A percentile compares a stretch with the other conserved stretches of the same genome.
Evolutionary conservation across 2,329 filamentous ascomycete genomes (phyloP).

Genomic region (Stagonosporopsis tanaceti): DNA sequence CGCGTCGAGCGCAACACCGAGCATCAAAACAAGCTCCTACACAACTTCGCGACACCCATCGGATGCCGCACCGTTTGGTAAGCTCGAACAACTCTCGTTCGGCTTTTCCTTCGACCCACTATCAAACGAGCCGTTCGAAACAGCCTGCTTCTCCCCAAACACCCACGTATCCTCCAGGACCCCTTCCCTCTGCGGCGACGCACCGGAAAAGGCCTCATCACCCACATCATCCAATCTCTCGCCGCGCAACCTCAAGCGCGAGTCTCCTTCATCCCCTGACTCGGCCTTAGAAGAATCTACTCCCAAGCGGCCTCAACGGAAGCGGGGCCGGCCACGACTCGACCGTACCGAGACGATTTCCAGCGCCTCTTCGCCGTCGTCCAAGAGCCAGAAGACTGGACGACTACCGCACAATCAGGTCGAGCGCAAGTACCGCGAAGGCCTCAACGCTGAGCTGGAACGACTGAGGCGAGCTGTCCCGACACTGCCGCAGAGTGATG

Average conservation of each 20-base stretch:
- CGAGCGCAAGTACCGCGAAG: constrained; percentile 40
- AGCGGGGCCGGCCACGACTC: constrained; percentile 44
- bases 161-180: constrained; percentile 36
- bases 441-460: constrained; percentile 43
- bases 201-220: constrained; percentile 31
- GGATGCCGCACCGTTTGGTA: constrained; percentile 32
- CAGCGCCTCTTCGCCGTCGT: constrained; percentile 22
- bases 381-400: constrained; percentile 28
- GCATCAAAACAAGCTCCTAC: constrained; percentile 16
- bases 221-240: constrained; percentile 31
- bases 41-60: constrained; percentile 26
- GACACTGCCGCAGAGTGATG: constrained; percentile 42
- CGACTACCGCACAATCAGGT: constrained; percentile 48
- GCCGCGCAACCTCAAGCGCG: constrained; percentile 41
- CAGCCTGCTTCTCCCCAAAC: constrained; percentile 28
- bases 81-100: constrained; percentile 27
- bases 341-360: constrained; percentile 34
- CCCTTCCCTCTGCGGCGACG: constrained; percentile 46
- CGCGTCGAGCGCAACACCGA: constrained; percentile 20
- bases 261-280: constrained; percentile 33
- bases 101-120: constrained; percentile 32
- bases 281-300: constrained; percentile 30
- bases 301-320: constrained; percentile 38
- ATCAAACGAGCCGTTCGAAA: constrained; percentile 23
- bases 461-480: constrained; percentile 39